phyloP scores from a whole-genome alignment of 768 basidiomycete genomes.

The Boletus bicolor region DNA sequence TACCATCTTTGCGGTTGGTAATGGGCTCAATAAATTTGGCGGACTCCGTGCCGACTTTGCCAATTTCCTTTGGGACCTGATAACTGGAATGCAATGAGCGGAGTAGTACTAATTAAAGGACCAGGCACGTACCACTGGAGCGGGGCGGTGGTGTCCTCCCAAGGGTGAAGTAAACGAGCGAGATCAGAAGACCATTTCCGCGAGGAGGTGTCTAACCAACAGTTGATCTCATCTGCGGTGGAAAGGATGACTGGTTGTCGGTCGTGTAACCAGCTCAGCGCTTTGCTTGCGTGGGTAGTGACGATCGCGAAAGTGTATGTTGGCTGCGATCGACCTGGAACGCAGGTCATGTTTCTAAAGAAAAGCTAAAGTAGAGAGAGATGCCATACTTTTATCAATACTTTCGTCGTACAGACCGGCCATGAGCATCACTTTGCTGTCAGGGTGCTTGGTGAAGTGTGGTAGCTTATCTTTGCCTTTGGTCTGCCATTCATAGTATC shows the following conservation, averaged over 20 bases:
- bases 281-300: conserved; percentile 71
- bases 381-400: conserved; percentile 52
- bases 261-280: conserved; percentile 86
- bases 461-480: conserved; percentile 79
- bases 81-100: conserved; percentile 51
- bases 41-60: conserved; percentile 85
- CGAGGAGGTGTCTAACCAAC: conserved; percentile 80
- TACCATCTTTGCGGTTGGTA: conserved; percentile 77
- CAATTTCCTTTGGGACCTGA: conserved; percentile 85
- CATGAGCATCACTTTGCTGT: conserved; percentile 69
- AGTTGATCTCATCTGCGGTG: conserved; percentile 50
- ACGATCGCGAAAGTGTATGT: conserved; percentile 88
- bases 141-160: conserved; percentile 44
- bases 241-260: conserved; percentile 83
- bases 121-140: conserved; percentile 62
- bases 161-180: conserved; percentile 57
- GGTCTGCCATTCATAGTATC: conserved; percentile 94
- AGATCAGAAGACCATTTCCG: conserved; percentile 63
- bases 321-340: conserved; percentile 48
- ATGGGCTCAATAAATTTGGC: conserved; percentile 80
- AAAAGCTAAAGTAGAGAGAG: neutral
- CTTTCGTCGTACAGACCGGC: conserved; percentile 84
- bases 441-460: conserved; percentile 72
- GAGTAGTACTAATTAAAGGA: neutral
- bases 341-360: neutral